Percentiles rank a stretch among this genome's conserved stretches.
Evolutionary conservation across 192 early-diverging fungal species (phyloP).

Genomic region (Pilaira anomala): DNA sequence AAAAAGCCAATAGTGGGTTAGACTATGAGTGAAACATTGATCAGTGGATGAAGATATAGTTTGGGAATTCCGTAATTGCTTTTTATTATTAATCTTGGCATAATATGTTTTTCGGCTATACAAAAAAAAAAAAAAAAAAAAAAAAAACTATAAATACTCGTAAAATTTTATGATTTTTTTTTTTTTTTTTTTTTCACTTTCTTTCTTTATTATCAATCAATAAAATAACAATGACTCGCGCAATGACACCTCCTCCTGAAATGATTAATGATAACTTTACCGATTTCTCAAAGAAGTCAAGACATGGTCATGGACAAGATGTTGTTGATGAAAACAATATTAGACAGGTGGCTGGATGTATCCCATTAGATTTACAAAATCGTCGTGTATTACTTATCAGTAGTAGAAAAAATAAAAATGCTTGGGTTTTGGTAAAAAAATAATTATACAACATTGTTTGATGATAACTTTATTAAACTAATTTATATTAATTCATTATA

Average conservation of each 20-base stretch:
- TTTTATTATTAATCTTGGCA: no score
- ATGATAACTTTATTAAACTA: neutral
- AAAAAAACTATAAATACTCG: no score
- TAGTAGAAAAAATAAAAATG: slow-evolving; percentile 44
- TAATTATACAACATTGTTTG: neutral
- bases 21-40: no score
- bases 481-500: slow-evolving; percentile 3
- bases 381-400: slow-evolving; percentile 48
- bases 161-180: neutral
- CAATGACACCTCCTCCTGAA: slow-evolving; percentile 18
- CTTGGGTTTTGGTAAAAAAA: slow-evolving; percentile 47
- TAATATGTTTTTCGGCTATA: no score
- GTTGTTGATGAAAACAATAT: slow-evolving; percentile 24
- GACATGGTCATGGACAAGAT: slow-evolving; percentile 25
- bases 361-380: slow-evolving; percentile 44
- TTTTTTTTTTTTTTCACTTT: slow-evolving; percentile 3
- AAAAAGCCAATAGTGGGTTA: no score
- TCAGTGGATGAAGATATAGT: no score
- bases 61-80: no score
- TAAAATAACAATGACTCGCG: neutral
- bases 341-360: slow-evolving; percentile 48
- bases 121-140: neutral
- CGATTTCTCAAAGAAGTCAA: slow-evolving; percentile 24
- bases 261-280: slow-evolving; percentile 8
- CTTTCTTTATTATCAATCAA: neutral